Conservation (phyloP, 192 early-diverging fungal species). For the Phycomyces blakesleeanus region DNA sequence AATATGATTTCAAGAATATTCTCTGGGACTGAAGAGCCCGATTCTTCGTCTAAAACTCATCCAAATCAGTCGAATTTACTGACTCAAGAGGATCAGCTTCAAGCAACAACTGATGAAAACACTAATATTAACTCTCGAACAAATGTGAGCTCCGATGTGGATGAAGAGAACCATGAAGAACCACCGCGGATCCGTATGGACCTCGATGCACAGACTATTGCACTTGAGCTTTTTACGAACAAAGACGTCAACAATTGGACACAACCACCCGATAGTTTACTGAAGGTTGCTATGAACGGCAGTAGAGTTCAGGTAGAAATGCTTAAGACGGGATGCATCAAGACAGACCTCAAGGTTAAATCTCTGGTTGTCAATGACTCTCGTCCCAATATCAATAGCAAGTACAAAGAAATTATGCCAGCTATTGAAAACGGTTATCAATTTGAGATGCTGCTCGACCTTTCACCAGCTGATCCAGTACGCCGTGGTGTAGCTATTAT, state of each 20-base stretch:
- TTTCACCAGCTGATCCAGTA: slow-evolving; percentile 37
- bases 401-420: slow-evolving; percentile 83
- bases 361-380: slow-evolving; percentile 80
- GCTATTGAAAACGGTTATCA: slow-evolving; percentile 60
- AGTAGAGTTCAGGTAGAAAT: slow-evolving; percentile 53
- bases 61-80: too few relatives aligned
- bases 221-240: slow-evolving; percentile 74
- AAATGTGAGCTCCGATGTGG: background rate
- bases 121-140: too few relatives aligned
- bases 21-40: slow-evolving; percentile 2
- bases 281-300: slow-evolving; percentile 46
- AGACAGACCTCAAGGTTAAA: slow-evolving; percentile 64
- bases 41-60: background rate
- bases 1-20: slow-evolving; percentile 50
- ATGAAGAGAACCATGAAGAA: background rate
- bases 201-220: slow-evolving; percentile 67
- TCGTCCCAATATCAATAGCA: slow-evolving; percentile 64
- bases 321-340: slow-evolving; percentile 57
- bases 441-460: slow-evolving; percentile 46
- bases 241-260: slow-evolving; percentile 49
- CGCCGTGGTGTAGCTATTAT: slow-evolving; percentile 58
- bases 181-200: slow-evolving; percentile 35
- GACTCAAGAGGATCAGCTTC: slow-evolving; percentile 17
- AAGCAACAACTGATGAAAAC: slow-evolving; percentile 18
- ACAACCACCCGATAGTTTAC: slow-evolving; percentile 51